Conservation (phyloP, 2,329 filamentous ascomycete species). For the Colletotrichum brevisporum region DNA sequence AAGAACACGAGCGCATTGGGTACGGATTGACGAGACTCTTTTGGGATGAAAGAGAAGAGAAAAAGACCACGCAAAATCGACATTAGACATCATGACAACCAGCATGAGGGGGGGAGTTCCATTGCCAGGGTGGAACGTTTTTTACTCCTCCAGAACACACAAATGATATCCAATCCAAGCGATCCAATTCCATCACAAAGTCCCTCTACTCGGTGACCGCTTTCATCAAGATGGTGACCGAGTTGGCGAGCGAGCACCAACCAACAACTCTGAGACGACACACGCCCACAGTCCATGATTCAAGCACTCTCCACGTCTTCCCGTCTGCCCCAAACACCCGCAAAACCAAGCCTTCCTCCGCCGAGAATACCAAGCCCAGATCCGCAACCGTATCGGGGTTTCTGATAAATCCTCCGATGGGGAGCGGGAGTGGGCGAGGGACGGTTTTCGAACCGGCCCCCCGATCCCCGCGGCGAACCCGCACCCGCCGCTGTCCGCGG, state of each 20-base stretch:
- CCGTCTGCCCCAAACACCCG: neutral
- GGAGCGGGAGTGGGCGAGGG: neutral
- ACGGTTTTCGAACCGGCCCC: neutral
- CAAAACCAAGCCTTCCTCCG: slow-evolving; percentile 1
- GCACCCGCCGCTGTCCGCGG: neutral
- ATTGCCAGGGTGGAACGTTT: neutral
- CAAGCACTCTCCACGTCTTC: neutral
- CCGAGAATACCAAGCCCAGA: slow-evolving; percentile 9
- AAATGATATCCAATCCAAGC: slow-evolving; percentile 13
- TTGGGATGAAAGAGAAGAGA: too few relatives aligned
- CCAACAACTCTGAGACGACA: neutral
- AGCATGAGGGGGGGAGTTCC: neutral
- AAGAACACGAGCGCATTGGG: too few relatives aligned
- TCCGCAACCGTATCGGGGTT: slow-evolving; percentile 3
- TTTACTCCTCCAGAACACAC: neutral
- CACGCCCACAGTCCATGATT: neutral
- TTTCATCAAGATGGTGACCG: neutral
- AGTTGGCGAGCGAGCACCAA: neutral
- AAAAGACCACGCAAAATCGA: too few relatives aligned
- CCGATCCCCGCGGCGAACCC: neutral
- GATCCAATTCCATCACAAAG: neutral
- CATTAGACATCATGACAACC: slow-evolving; percentile 14
- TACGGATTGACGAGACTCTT: too few relatives aligned
- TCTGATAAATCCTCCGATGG: slow-evolving; percentile 15
- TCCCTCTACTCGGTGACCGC: too few relatives aligned